Base-by-base conservation (phyloP, 2,329 filamentous ascomycete genomes). In the Metarhizium album region DNA sequence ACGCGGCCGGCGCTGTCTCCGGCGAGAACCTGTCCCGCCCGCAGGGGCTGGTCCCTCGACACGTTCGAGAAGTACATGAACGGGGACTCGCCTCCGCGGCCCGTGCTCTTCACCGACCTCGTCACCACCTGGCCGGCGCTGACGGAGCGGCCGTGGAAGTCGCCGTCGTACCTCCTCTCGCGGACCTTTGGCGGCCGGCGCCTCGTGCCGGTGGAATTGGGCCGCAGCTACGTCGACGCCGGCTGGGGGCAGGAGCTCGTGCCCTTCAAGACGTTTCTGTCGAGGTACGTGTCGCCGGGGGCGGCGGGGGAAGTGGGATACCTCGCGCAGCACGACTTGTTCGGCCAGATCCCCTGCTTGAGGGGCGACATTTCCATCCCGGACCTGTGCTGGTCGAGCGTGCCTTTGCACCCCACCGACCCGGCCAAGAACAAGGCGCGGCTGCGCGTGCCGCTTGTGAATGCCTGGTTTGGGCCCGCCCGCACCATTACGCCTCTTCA, bases 401-500 rank as follows among this genome's bases (percentile, higher is more conserved):
- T 86, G 0, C 84, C 87, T 0, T 70, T 70, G 0, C 77, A 82
- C 53, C 72, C 72, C 14, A 61, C 62, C 3, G 63, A 67, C 46
- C 50, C 62, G 5, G 53, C 60, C 4, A 60, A 65, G 38, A 56
- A 70, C 56, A 67, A 70, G 50, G 64, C 69, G 2, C 67, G 69
- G 37, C 66, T 78, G 13, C 73, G 73, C 6, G 75, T 80, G 22
- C 88, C 88, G 0, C 72, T 86, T 42, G 74, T 94, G 18, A 95
- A 97, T 66, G 90, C 88, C 7, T 98, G 93, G 93, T 85, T 97
- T 55, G 93, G 93, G 0, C 93, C 93, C 0, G 74, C 82, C 0
- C 83, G 82, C 47, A 97, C 93, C 0, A 90, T 95, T 55, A 95
- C 90, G 1, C 93, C 93, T 1, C 73, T 97, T 1, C 93, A 98